Evolutionary conservation across 208 protist genomes (phyloP).

Genomic region (Jaenimonas drosophilae): DNA sequence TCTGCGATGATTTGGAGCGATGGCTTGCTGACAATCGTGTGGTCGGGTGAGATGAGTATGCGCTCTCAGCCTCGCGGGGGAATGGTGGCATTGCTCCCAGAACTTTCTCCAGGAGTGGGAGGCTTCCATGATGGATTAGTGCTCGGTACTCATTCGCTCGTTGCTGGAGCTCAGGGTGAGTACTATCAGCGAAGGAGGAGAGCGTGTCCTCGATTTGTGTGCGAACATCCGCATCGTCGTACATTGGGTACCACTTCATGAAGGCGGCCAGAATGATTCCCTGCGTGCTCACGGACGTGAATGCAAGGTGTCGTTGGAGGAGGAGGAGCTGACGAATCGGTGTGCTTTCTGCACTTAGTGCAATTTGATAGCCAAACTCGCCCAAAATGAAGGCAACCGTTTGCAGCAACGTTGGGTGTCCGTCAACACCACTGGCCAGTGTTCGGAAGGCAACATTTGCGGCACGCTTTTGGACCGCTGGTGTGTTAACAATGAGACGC

Average conservation of each 20-base stretch:
- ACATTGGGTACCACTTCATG: conserved; percentile 95
- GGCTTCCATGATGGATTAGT: conserved; percentile 56
- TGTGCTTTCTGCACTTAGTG: conserved; percentile 78
- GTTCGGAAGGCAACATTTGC: conserved; percentile 57
- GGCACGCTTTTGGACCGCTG: conserved; percentile 95
- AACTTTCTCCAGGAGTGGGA: conserved; percentile 52
- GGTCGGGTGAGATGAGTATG: no score
- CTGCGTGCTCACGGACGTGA: conserved; percentile 54
- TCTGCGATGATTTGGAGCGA: no score
- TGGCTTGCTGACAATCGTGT: no score
- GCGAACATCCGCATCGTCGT: conserved; percentile 70
- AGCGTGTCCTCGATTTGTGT: conserved; percentile 73
- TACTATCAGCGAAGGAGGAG: conserved; percentile 36
- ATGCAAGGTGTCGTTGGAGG: conserved; percentile 71
- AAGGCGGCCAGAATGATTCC: conserved; percentile 91
- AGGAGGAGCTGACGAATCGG: conserved; percentile 76
- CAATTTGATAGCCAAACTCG: conserved; percentile 97
- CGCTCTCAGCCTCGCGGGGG: conserved; percentile 9
- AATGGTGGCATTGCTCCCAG: conserved; percentile 68
- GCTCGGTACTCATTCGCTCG: conserved; percentile 93
- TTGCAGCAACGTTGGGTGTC: conserved; percentile 35
- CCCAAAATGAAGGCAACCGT: conserved; percentile 93
- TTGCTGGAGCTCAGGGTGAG: conserved; percentile 97
- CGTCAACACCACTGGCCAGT: conserved; percentile 24
- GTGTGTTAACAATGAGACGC: conserved; percentile 95